Evolutionary conservation across 2,329 filamentous ascomycete species (phyloP), one percentile per base, ranked within the genome.

Genomic region (Lasiodiplodia sp.): DNA sequence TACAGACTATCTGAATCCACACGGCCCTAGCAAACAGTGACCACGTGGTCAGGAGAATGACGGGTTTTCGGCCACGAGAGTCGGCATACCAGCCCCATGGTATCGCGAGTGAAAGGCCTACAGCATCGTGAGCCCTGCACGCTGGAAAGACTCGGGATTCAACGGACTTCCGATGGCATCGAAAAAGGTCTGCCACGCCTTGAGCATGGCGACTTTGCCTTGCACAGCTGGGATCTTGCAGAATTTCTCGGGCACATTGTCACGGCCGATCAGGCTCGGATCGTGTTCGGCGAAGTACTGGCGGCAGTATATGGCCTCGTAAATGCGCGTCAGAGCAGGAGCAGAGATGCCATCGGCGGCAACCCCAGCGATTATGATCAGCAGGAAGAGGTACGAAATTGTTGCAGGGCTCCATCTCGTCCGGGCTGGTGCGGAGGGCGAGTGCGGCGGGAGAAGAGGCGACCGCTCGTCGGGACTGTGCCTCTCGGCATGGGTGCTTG

Each of bases 231-330:
- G 73, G 3, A 75, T 74, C 72, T 88, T 88, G 77, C 87, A 88
- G 6, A 73, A 73, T 21, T 78, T 73, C 68, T 87, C 84, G 2
- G 76, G 76, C 21, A 49, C 65, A 12, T 12, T 44, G 25, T 47
- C 64, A 18, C 68, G 70, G 18, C 71, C 72, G 6, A 75, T 66
- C 65, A 56, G 70, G 38, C 71, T 71, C 0, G 81, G 74, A 28
- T 79, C 72, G 55, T 81, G 75, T 2, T 81, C 77, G 5, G 84
- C 82, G 71, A 83, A 85, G 70, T 83, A 80, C 18, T 79, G 73
- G 28, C 83, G 83, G 74, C 87, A 89, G 55, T 87, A 82, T 56
- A 87, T 82, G 64, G 82, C 80, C 73, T 89, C 87, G 71, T 85
- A 81, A 63, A 88, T 81, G 66, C 84, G 83, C 62, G 82, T 84